Conservation (phyloP, 2,329 filamentous ascomycete species). For the Huntiella abstrusa region DNA sequence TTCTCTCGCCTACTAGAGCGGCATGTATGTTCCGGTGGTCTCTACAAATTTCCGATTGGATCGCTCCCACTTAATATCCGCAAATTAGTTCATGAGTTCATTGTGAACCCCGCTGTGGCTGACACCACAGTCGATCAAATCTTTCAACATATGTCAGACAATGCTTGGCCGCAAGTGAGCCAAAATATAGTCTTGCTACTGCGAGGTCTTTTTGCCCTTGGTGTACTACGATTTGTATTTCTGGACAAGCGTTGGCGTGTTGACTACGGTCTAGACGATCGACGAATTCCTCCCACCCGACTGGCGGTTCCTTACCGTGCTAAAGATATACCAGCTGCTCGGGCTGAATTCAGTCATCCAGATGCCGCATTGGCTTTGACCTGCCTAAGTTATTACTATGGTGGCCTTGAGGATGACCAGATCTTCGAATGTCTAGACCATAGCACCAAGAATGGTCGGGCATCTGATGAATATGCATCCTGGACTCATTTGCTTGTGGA, state of each 20-base stretch:
- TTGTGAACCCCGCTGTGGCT: conserved; percentile 20
- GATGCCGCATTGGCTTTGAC: conserved; percentile 39
- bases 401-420: conserved; percentile 32
- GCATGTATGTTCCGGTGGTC: conserved; percentile 25
- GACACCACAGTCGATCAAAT: conserved; percentile 19
- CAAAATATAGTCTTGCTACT: conserved; percentile 26
- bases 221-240: conserved; percentile 34
- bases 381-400: conserved; percentile 35
- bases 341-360: conserved; percentile 43
- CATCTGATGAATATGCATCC: conserved; percentile 28
- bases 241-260: conserved; percentile 43
- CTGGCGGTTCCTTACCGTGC: conserved; percentile 41
- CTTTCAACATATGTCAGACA: conserved; percentile 7
- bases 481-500: conserved; percentile 24
- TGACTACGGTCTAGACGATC: conserved; percentile 37
- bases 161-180: conserved; percentile 18
- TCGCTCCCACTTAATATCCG: conserved; percentile 17
- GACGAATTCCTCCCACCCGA: conserved; percentile 22
- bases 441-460: conserved; percentile 32
- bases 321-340: conserved; percentile 35
- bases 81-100: conserved; percentile 23
- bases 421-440: conserved; percentile 28
- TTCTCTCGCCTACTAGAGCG: conserved; percentile 16
- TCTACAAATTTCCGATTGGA: conserved; percentile 23
- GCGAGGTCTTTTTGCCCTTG: conserved; percentile 35